These are phyloP conservation scores for Hypoxylon crocopeplum DNA, from an alignment of 495 filamentous ascomycete genomes.

Conservation along the genomic window DNA sequence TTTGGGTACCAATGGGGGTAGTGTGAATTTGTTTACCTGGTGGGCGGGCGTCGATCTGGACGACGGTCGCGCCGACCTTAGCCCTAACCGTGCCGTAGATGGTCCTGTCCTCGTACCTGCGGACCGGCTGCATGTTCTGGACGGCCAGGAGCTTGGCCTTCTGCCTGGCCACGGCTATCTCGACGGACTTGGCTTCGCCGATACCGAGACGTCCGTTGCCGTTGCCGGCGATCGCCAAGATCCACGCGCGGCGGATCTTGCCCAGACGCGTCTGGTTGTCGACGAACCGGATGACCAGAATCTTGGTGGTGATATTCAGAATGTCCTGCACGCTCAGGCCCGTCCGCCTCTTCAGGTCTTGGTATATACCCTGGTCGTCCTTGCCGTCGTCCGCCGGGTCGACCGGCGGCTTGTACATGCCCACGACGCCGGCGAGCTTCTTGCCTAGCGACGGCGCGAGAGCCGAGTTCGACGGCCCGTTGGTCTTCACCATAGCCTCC, in stretches of 20 bases:
- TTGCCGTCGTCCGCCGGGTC: constrained; percentile 51
- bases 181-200: constrained; percentile 86
- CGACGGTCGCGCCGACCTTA: constrained; percentile 84
- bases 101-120: constrained; percentile 87
- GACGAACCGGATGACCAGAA: constrained; percentile 73
- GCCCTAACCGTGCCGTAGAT: constrained; percentile 84
- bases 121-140: constrained; percentile 84
- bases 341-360: constrained; percentile 68
- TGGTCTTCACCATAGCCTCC: constrained; percentile 45
- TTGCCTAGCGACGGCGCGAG: constrained; percentile 51
- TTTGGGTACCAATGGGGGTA: neutral
- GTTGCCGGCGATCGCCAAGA: constrained; percentile 82
- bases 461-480: constrained; percentile 45
- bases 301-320: constrained; percentile 61
- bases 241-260: constrained; percentile 77
- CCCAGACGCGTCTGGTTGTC: constrained; percentile 95
- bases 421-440: constrained; percentile 52
- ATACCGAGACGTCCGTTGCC: constrained; percentile 83
- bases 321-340: constrained; percentile 69
- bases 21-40: constrained; percentile 71
- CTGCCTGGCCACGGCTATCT: constrained; percentile 64
- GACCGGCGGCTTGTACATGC: constrained; percentile 55
- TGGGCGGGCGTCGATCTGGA: constrained; percentile 79
- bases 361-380: constrained; percentile 51
- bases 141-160: constrained; percentile 81